These are phyloP conservation scores for Mrakia gelida DNA, from an alignment of 768 basidiomycete species.

Conservation along the genomic window DNA sequence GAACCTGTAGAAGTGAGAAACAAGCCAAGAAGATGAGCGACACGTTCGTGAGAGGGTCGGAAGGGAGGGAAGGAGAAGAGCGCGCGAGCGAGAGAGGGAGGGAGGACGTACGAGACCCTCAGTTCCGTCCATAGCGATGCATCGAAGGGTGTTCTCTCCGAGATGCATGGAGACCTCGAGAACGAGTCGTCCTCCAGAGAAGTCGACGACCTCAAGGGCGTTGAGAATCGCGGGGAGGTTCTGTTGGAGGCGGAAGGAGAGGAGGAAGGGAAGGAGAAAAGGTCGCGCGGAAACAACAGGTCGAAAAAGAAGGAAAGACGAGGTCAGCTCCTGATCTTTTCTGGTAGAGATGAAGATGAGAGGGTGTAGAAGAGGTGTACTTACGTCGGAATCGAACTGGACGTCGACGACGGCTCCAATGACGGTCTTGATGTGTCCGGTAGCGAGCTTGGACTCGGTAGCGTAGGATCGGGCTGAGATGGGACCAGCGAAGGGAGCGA, in stretches of 20 bases:
- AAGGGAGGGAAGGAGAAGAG: not conserved
- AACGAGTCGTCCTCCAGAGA: constrained; percentile 91
- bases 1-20: constrained; percentile 42
- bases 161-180: constrained; percentile 98
- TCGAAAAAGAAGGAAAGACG: not conserved
- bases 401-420: constrained; percentile 99
- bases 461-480: constrained; percentile 69
- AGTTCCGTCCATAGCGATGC: constrained; percentile 99
- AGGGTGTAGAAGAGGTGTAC: not conserved
- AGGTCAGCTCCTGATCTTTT: not conserved
- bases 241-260: constrained; percentile 47
- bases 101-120: constrained; percentile 80
- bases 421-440: constrained; percentile 91
- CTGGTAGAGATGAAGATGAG: not conserved
- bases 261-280: not conserved
- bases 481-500: not conserved
- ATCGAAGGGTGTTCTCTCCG: constrained; percentile 98
- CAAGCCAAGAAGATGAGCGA: not conserved
- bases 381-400: constrained; percentile 33
- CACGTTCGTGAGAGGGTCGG: not conserved
- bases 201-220: constrained; percentile 94
- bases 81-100: too few species aligned
- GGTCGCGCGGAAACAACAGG: not conserved
- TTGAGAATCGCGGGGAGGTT: constrained; percentile 96
- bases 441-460: constrained; percentile 69